Conservation (phyloP, 768 basidiomycete genomes). For the Porpolomopsis calyptriformis region DNA sequence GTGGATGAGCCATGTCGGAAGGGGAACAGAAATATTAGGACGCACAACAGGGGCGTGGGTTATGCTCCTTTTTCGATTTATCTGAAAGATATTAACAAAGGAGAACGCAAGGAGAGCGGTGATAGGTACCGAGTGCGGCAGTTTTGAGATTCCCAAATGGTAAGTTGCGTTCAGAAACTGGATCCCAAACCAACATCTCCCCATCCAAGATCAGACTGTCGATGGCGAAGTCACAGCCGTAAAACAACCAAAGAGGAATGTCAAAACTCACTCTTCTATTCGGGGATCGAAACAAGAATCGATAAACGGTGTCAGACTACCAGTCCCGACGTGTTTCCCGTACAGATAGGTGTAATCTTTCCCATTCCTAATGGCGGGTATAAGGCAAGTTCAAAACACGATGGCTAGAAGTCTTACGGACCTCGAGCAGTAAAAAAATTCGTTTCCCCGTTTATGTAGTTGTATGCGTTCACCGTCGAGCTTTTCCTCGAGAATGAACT, state of each 20-base stretch:
- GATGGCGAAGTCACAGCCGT: slow-evolving; percentile 2
- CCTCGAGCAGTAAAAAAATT: slow-evolving; percentile 91
- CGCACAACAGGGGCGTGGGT: slow-evolving; percentile 87
- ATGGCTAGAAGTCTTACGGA: slow-evolving; percentile 20
- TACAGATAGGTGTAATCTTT: slow-evolving; percentile 90
- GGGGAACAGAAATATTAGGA: slow-evolving; percentile 13
- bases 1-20: not conserved
- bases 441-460: slow-evolving; percentile 82
- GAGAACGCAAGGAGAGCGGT: not conserved
- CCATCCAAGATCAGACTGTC: slow-evolving; percentile 87
- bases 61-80: slow-evolving; percentile 56
- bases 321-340: slow-evolving; percentile 70
- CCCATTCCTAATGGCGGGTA: slow-evolving; percentile 49
- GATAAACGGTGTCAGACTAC: slow-evolving; percentile 84
- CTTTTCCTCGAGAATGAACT: slow-evolving; percentile 94
- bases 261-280: slow-evolving; percentile 73
- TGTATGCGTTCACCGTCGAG: slow-evolving; percentile 96
- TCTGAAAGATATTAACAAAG: slow-evolving; percentile 29
- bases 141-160: slow-evolving; percentile 94
- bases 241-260: not conserved
- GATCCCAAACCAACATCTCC: slow-evolving; percentile 99
- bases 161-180: slow-evolving; percentile 72
- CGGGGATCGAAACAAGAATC: slow-evolving; percentile 62
- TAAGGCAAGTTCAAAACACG: slow-evolving; percentile 2
- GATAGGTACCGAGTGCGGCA: slow-evolving; percentile 62